Percentiles rank a stretch among this genome's conserved stretches.
These are phyloP conservation scores for Clonostachys byssicola DNA, from an alignment of 2,329 filamentous ascomycete species.

Conservation along the genomic window DNA sequence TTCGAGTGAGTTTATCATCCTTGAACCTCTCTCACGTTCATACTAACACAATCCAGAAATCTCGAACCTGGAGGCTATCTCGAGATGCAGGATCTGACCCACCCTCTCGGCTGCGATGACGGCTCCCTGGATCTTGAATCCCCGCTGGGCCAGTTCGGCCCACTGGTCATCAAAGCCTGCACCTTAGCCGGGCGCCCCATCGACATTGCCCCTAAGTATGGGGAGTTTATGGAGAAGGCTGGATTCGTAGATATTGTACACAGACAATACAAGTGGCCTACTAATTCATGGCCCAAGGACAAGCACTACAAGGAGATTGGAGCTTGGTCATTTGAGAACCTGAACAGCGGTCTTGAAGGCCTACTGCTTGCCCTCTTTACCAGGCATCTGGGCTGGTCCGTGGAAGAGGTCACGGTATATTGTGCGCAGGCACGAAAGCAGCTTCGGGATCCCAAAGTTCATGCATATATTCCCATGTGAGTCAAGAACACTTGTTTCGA, in stretches of 20 bases:
- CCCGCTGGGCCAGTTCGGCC: slow-evolving; percentile 10
- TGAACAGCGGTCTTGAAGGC: slow-evolving; percentile 24
- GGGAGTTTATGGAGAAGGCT: slow-evolving; percentile 6
- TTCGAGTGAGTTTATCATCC: background rate
- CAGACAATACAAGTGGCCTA: slow-evolving; percentile 30
- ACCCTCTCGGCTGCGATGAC: slow-evolving; percentile 15
- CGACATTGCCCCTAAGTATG: slow-evolving; percentile 2
- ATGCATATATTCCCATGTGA: slow-evolving; percentile 33
- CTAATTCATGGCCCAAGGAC: slow-evolving; percentile 46
- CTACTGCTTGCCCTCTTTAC: slow-evolving; percentile 31
- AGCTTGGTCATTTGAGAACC: slow-evolving; percentile 23
- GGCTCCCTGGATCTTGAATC: slow-evolving; percentile 7
- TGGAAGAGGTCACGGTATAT: slow-evolving; percentile 22
- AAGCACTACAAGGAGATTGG: slow-evolving; percentile 47
- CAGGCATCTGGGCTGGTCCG: slow-evolving; percentile 24
- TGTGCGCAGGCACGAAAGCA: slow-evolving; percentile 23
- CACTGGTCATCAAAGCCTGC: slow-evolving; percentile 12
- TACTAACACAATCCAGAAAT: slow-evolving; percentile 11
- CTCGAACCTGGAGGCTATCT: slow-evolving; percentile 52
- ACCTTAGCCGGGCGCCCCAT: slow-evolving; percentile 11
- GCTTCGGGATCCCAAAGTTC: slow-evolving; percentile 24
- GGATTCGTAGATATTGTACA: slow-evolving; percentile 11
- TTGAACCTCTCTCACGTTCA: too few relatives aligned
- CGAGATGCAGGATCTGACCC: slow-evolving; percentile 46
- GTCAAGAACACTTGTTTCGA: slow-evolving; percentile 3